These are phyloP conservation scores for Fraxinus pennsylvanica DNA, from an alignment of 257 asterid genomes.

Conservation along the genomic window DNA sequence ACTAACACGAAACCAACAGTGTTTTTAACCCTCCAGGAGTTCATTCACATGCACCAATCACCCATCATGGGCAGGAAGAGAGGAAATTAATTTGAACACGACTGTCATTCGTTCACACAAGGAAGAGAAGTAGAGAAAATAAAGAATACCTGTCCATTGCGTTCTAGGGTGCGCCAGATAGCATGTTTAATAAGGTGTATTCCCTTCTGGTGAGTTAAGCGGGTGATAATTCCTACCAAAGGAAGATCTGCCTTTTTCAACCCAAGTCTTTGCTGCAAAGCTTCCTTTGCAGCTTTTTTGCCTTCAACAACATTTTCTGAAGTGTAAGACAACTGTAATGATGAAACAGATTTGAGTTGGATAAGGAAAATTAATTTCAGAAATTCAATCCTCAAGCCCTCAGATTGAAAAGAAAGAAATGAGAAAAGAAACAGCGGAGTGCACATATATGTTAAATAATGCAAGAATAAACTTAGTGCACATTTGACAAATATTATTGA, in stretches of 20 bases:
- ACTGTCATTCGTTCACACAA: constrained; percentile 1
- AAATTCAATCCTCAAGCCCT: constrained; percentile 7
- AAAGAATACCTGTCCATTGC: constrained; percentile 77
- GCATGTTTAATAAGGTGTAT: constrained; percentile 98
- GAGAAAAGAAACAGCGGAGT: background rate
- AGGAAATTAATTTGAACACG: background rate
- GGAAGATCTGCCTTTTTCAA: constrained; percentile 73
- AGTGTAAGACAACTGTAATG: constrained; percentile 69
- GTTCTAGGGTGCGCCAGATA: constrained; percentile 86
- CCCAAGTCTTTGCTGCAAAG: constrained; percentile 85
- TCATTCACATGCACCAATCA: too few species aligned
- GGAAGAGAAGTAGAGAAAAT: constrained; percentile 12
- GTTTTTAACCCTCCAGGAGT: too few species aligned
- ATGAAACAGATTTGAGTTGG: constrained; percentile 31
- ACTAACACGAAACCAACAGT: background rate
- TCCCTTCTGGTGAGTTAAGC: constrained; percentile 99
- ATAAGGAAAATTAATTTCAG: constrained; percentile 19
- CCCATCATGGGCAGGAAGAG: too few species aligned
- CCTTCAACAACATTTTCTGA: constrained; percentile 95
- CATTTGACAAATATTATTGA: background rate
- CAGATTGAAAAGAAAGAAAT: background rate
- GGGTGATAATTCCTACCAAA: constrained; percentile 84
- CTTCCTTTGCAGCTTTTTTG: constrained; percentile 90
- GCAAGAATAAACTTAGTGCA: background rate
- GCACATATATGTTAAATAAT: background rate